Evolutionary conservation across 208 protist species (phyloP).

Genomic region (Crithidia bombi): DNA sequence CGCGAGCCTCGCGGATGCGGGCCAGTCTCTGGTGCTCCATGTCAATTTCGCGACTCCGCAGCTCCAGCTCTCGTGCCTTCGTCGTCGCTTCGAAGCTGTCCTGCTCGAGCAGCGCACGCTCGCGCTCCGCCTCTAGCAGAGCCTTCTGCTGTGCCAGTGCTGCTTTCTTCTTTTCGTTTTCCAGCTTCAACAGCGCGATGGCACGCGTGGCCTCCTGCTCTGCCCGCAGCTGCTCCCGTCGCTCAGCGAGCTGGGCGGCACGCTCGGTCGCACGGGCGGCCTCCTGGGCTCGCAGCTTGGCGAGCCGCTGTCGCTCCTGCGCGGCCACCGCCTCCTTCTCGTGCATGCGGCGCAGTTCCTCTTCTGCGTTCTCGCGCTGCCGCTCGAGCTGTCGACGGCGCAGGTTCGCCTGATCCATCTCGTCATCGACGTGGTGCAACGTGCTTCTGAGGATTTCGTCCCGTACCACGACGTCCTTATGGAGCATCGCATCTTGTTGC

Average conservation of each 20-base stretch:
- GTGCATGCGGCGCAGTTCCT: constrained; percentile 35
- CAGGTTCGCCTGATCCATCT: constrained; percentile 35
- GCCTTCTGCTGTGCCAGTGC: constrained; percentile 49
- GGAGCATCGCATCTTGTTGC: constrained; percentile 52
- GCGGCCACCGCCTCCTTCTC: constrained; percentile 40
- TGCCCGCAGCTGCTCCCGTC: constrained; percentile 52
- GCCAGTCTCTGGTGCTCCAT: constrained; percentile 55
- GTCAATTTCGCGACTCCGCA: constrained; percentile 61
- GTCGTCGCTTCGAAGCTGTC: constrained; percentile 43
- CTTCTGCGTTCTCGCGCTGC: constrained; percentile 39
- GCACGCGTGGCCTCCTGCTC: constrained; percentile 59
- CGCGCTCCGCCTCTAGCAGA: constrained; percentile 48
- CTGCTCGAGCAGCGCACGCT: constrained; percentile 53
- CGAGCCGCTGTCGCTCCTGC: constrained; percentile 39
- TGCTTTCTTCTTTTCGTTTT: constrained; percentile 67
- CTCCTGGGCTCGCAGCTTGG: constrained; percentile 43
- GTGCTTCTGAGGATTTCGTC: constrained; percentile 41
- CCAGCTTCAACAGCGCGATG: constrained; percentile 55
- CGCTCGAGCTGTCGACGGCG: constrained; percentile 37
- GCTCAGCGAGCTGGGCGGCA: constrained; percentile 49
- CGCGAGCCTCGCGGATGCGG: constrained; percentile 45
- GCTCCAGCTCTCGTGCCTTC: constrained; percentile 50
- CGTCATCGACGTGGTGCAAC: constrained; percentile 41
- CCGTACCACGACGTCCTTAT: constrained; percentile 29
- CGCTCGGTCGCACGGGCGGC: constrained; percentile 38